These are phyloP conservation scores for Kitagawia praeruptora DNA, from an alignment of 129 eudicot genomes.

Conservation along the genomic window DNA sequence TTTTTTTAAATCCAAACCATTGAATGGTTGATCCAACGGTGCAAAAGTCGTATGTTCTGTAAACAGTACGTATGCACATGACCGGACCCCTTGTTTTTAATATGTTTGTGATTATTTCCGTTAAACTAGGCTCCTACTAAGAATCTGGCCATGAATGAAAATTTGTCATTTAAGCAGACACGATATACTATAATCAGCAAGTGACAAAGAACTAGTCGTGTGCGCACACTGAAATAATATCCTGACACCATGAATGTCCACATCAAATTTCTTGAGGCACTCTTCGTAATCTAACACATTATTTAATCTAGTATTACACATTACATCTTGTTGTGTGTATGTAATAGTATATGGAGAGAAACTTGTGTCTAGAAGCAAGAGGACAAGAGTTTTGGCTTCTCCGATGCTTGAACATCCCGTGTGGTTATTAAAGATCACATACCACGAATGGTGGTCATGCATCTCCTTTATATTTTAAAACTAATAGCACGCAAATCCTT, in stretches of 20 bases:
- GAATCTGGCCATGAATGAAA: not conserved
- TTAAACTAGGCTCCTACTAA: not conserved
- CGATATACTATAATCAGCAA: not conserved
- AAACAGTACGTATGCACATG: no score
- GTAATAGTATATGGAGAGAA: not conserved
- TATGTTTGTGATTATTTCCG: not conserved
- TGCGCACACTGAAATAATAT: not conserved
- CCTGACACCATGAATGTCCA: not conserved
- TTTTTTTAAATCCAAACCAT: no score
- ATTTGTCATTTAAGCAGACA: not conserved
- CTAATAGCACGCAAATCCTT: conserved; percentile 5
- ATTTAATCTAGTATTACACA: not conserved
- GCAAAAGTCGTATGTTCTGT: no score
- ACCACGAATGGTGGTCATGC: conserved; percentile 7
- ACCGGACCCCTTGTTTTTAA: no score
- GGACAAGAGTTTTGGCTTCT: conserved; percentile 15
- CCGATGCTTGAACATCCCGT: conserved; percentile 15
- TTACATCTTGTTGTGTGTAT: not conserved
- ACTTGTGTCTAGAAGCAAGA: not conserved
- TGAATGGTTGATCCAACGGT: no score
- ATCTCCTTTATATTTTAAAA: not conserved
- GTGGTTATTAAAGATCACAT: conserved; percentile 9
- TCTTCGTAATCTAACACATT: not conserved
- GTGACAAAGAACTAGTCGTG: not conserved
- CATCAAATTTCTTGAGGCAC: not conserved